A percentile compares a stretch with the other conserved stretches of the same genome.
Conservation (phyloP, 306 rosid genomes). For the Boehmeria nivea region DNA sequence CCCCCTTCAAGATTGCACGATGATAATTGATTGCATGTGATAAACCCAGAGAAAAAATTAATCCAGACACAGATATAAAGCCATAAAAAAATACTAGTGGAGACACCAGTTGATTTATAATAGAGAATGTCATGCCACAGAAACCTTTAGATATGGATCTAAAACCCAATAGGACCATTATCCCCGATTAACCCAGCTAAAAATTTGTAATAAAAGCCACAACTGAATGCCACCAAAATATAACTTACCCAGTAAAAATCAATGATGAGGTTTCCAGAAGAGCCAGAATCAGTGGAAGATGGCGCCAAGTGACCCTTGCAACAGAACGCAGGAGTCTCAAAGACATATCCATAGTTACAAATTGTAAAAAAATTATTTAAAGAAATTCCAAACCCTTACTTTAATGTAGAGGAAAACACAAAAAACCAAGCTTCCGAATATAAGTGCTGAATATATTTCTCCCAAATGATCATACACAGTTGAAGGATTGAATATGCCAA, state of each 20-base stretch:
- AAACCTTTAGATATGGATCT: too few species aligned
- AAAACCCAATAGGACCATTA: too few species aligned
- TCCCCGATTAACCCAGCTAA: too few species aligned
- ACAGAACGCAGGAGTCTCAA: constrained; percentile 23
- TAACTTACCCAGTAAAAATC: constrained; percentile 92
- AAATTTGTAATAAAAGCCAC: neutral
- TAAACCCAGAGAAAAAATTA: too few species aligned
- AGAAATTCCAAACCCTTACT: constrained; percentile 39
- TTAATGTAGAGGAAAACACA: constrained; percentile 81
- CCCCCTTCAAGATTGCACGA: too few species aligned
- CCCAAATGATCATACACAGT: constrained; percentile 89
- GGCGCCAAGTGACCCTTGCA: constrained; percentile 83
- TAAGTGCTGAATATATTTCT: constrained; percentile 84
- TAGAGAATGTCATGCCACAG: too few species aligned
- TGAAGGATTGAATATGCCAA: constrained; percentile 82
- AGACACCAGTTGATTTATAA: too few species aligned
- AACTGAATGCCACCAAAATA: constrained; percentile 8
- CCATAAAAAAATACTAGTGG: too few species aligned
- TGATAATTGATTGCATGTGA: too few species aligned
- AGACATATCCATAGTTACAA: constrained; percentile 13
- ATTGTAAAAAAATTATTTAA: neutral
- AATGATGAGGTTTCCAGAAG: constrained; percentile 73
- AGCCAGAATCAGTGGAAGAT: constrained; percentile 90
- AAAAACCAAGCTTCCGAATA: constrained; percentile 82
- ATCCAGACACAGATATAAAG: too few species aligned